Base-by-base conservation (phyloP, 495 filamentous ascomycete genomes). In the Lophium mytilinum region DNA sequence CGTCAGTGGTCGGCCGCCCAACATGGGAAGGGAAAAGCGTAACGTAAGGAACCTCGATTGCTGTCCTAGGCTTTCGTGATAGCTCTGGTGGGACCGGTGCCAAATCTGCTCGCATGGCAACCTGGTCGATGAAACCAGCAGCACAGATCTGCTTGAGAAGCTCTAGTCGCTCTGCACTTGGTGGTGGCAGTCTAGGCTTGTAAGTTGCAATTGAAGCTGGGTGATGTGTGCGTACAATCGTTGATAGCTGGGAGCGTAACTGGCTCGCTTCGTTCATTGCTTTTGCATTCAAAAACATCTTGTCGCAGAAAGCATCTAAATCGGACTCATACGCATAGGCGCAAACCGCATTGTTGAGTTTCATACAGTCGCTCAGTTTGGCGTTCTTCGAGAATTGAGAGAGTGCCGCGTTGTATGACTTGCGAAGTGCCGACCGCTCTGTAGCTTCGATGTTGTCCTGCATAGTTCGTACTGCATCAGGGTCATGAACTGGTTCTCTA, bases 61-160 rank as follows among this genome's bases (percentile, higher is more conserved):
- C 89, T 45, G 86, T 80, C 45, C 80, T 84, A 0, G 90, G 88
- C 37, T 87, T 88, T 17, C 88, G 78, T 4, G 75, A 68, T 55
- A 81, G 76, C 53, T 86, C 84, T 2, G 87, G 87, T 1, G 89
- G 87, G 15, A 76, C 76, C 4, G 89, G 87, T 0, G 87, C 76
- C 9, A 92, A 76, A 68, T 97, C 91, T 3, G 90, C 89, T 57
- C 93, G 89, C 66, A 97, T 92, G 50, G 94, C 94, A 49, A 99
- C 79, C 56, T 96, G 86, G 73, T 97, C 94, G 61, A 99, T 84
- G 75, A 96, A 99, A 3, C 90, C 94, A 0, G 90, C 87, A 0
- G 91, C 88, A 48, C 89, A 80, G 66, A 97, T 91, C 67, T 96
- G 89, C 65, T 91, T 90, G 9, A 99, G 77, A 0, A 88, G 83